These are phyloP conservation scores for Gnetum montanum DNA, from an alignment of 75 land plant genomes.

Conservation along the genomic window DNA sequence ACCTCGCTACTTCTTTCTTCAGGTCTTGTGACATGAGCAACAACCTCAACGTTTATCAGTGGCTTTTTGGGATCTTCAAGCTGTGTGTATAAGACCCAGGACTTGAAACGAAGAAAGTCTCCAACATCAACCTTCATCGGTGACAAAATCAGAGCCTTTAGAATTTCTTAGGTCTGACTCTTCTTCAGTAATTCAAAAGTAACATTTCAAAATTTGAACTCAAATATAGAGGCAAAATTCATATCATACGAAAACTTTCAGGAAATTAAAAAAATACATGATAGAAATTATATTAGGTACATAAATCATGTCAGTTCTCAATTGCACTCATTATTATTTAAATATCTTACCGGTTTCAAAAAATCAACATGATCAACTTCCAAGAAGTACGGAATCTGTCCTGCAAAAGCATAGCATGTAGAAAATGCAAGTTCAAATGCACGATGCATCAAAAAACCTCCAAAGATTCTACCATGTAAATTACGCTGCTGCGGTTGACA, in stretches of 20 bases:
- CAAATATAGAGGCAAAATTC: too few species aligned
- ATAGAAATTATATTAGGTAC: too few species aligned
- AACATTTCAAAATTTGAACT: too few species aligned
- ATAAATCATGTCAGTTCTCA: too few species aligned
- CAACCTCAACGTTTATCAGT: constrained; percentile 74
- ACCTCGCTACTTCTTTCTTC: constrained; percentile 79
- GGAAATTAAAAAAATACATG: too few species aligned
- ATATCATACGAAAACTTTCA: too few species aligned
- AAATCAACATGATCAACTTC: constrained; percentile 98
- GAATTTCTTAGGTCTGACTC: too few species aligned
- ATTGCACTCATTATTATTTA: too few species aligned
- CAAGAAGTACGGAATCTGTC: constrained; percentile 66
- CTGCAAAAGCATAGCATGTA: constrained; percentile 90
- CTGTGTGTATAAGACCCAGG: constrained; percentile 86
- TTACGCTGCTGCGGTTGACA: constrained; percentile 98
- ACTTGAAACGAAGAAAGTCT: constrained; percentile 79
- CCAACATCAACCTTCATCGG: constrained; percentile 96
- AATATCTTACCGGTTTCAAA: constrained; percentile 82
- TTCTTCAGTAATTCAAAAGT: too few species aligned
- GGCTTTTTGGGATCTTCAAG: constrained; percentile 52
- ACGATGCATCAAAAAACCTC: constrained; percentile 91
- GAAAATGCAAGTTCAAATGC: constrained; percentile 92
- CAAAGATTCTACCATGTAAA: constrained; percentile 92
- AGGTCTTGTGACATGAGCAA: constrained; percentile 85
- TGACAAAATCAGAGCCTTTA: too few species aligned